Conservation (phyloP, 176 grass and related monocot species). For the Raddia guianensis region DNA sequence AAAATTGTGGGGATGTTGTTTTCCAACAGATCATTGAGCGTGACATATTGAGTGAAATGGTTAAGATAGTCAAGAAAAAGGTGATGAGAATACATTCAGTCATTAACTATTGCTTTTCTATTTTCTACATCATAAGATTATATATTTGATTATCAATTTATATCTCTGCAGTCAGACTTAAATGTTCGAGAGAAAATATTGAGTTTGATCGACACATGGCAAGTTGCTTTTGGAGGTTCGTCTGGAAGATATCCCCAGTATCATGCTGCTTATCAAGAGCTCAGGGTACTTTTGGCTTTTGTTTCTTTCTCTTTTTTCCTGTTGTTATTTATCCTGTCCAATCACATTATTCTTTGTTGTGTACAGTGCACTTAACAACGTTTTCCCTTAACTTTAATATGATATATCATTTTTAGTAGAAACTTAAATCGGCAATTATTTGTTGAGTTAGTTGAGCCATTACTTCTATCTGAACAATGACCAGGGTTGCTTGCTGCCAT, state of each 20-base stretch:
- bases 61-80: conserved; percentile 99
- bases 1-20: conserved; percentile 93
- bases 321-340: conserved; percentile 28
- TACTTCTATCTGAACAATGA: conserved; percentile 23
- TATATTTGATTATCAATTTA: conserved; percentile 42
- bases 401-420: not conserved
- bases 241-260: conserved; percentile 84
- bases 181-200: conserved; percentile 95
- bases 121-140: conserved; percentile 1
- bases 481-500: conserved; percentile 10
- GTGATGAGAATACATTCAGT: conserved; percentile 46
- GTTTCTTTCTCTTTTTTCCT: not conserved
- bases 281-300: conserved; percentile 63
- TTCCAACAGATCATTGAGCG: conserved; percentile 92
- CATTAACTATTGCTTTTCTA: conserved; percentile 36
- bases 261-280: conserved; percentile 91
- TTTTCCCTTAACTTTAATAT: not conserved
- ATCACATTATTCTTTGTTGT: conserved; percentile 3
- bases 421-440: not conserved
- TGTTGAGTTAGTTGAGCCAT: conserved; percentile 13
- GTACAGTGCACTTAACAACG: not conserved
- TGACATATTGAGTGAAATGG: conserved; percentile 99
- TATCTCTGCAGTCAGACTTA: conserved; percentile 73
- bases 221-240: conserved; percentile 98
- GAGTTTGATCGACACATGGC: conserved; percentile 94